phyloP scores from a whole-genome alignment of 1,284 basidiomycete species.

The Ustilago hordei region DNA sequence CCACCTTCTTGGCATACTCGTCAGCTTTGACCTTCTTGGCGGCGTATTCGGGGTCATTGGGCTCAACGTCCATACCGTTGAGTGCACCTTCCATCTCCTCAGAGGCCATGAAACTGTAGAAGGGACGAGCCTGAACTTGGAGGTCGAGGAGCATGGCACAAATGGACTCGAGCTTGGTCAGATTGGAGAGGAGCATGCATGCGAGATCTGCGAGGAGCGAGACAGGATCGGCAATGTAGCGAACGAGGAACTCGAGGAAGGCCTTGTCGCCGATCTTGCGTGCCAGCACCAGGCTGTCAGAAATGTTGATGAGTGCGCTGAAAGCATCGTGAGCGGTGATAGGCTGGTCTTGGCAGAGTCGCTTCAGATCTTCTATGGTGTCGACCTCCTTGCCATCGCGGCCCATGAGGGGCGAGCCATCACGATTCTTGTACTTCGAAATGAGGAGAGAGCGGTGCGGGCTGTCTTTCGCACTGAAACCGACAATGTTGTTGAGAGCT shows the following conservation, averaged over 20 bases:
- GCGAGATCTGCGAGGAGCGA: constrained; percentile 92
- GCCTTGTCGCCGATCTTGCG: constrained; percentile 78
- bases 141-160: constrained; percentile 78
- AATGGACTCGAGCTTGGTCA: constrained; percentile 82
- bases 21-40: constrained; percentile 53
- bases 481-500: constrained; percentile 83
- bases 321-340: constrained; percentile 93
- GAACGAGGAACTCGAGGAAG: constrained; percentile 86
- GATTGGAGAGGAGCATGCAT: constrained; percentile 94
- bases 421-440: constrained; percentile 54
- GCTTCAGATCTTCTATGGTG: constrained; percentile 77
- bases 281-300: constrained; percentile 81
- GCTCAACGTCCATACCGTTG: constrained; percentile 64
- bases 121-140: constrained; percentile 67
- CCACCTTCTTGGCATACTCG: constrained; percentile 49
- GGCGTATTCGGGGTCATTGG: constrained; percentile 60
- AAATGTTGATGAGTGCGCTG: constrained; percentile 91
- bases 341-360: constrained; percentile 83
- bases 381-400: constrained; percentile 63
- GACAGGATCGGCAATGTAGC: constrained; percentile 89
- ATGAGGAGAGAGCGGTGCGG: constrained; percentile 59
- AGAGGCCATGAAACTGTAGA: constrained; percentile 63
- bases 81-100: constrained; percentile 58
- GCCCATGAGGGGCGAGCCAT: constrained; percentile 53
- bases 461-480: constrained; percentile 60